A percentile compares a stretch with the other conserved stretches of the same genome.
These are phyloP conservation scores for Paraconiothyrium sp. DNA, from an alignment of 2,329 filamentous ascomycete species.

Conservation along the genomic window DNA sequence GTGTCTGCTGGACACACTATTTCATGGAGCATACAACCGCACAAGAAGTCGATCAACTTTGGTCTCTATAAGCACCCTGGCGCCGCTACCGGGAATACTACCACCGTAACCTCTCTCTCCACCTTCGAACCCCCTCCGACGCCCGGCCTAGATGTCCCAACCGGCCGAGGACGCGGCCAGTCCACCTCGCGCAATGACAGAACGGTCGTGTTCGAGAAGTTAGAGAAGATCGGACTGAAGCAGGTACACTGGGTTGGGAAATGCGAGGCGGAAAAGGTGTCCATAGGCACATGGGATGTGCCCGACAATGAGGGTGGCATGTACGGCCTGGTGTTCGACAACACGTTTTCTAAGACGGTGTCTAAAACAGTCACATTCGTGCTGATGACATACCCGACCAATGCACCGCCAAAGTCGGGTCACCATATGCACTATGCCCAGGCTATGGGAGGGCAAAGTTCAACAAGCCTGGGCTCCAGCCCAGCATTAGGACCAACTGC, in stretches of 20 bases:
- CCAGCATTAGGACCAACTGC: slow-evolving; percentile 53
- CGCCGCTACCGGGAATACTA: slow-evolving; percentile 63
- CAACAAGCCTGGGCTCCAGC: slow-evolving; percentile 51
- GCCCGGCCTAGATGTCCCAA: slow-evolving; percentile 62
- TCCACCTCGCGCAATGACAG: slow-evolving; percentile 72
- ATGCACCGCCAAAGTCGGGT: slow-evolving; percentile 77
- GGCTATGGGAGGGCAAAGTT: slow-evolving; percentile 61
- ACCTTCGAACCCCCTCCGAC: slow-evolving; percentile 48
- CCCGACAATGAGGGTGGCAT: slow-evolving; percentile 79
- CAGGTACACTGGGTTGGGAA: slow-evolving; percentile 84
- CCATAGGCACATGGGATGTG: slow-evolving; percentile 89
- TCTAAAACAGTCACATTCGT: slow-evolving; percentile 97
- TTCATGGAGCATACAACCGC: slow-evolving; percentile 96
- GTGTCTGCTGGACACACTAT: slow-evolving; percentile 91
- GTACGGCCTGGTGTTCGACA: slow-evolving; percentile 97
- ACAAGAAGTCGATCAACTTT: slow-evolving; percentile 99
- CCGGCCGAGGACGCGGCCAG: slow-evolving; percentile 62
- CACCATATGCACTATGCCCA: slow-evolving; percentile 71
- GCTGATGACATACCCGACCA: slow-evolving; percentile 90
- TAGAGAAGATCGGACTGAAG: slow-evolving; percentile 69
- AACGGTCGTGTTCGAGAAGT: slow-evolving; percentile 74
- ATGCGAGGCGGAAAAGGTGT: slow-evolving; percentile 95
- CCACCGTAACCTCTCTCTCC: slow-evolving; percentile 48
- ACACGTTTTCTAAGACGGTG: slow-evolving; percentile 91
- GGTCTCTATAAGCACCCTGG: slow-evolving; percentile 97